A percentile compares a stretch with the other conserved stretches of the same genome.
Conservation (phyloP, 2,329 filamentous ascomycete species). For the Xenoacremonium recifei region DNA sequence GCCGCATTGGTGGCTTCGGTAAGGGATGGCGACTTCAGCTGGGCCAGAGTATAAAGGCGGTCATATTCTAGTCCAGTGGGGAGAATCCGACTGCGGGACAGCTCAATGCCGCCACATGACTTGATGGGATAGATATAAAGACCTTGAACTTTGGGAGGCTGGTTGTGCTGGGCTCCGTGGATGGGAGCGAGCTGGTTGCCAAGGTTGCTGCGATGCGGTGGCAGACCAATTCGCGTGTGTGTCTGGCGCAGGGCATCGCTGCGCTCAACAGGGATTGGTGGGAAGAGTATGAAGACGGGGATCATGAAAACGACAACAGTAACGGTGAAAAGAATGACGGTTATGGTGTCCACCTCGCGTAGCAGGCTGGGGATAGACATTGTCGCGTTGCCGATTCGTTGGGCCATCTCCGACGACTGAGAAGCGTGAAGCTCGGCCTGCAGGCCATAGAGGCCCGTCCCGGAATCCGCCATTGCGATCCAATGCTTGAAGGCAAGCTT, state of each 20-base stretch:
- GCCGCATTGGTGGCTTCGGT: conserved; percentile 12
- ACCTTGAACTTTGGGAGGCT: conserved; percentile 48
- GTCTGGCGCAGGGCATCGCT: conserved; percentile 56
- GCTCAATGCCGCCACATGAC: conserved; percentile 74
- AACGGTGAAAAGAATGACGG: conserved; percentile 39
- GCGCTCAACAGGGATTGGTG: conserved; percentile 50
- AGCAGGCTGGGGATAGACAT: conserved; percentile 19
- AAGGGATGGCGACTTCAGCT: conserved; percentile 34
- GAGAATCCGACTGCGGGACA: conserved; percentile 62
- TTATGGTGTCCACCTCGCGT: conserved; percentile 26
- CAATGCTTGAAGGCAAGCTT: conserved; percentile 2
- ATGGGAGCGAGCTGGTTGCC: conserved; percentile 21
- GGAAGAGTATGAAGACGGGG: conserved; percentile 54
- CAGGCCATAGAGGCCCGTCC: conserved; percentile 12
- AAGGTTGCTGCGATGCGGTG: conserved; percentile 37
- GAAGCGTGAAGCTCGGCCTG: conserved; percentile 15
- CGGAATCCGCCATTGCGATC: conserved; percentile 13
- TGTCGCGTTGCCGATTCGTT: conserved; percentile 18
- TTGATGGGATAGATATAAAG: conserved; percentile 82
- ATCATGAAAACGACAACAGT: conserved; percentile 51
- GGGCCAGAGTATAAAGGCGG: conserved; percentile 79
- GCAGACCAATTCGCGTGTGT: conserved; percentile 48
- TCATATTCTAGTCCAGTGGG: conserved; percentile 74
- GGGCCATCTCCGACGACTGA: conserved; percentile 14
- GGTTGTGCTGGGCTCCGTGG: conserved; percentile 18